These are phyloP conservation scores for Anthracocystis walkeri DNA, from an alignment of 1,284 basidiomycete genomes.

Conservation along the genomic window DNA sequence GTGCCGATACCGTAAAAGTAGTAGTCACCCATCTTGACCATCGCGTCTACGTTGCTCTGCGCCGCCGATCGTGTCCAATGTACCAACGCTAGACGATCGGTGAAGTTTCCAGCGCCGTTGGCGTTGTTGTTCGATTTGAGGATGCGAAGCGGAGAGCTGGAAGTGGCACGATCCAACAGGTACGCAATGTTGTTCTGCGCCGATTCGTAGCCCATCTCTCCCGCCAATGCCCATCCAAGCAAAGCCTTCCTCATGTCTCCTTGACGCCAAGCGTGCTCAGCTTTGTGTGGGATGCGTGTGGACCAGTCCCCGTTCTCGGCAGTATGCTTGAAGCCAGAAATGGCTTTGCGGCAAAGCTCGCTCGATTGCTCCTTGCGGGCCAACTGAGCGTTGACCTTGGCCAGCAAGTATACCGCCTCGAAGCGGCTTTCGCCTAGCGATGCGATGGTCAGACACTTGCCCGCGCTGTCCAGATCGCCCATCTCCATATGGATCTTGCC, in stretches of 20 bases:
- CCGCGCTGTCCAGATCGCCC: slow-evolving; percentile 43
- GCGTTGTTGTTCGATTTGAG: slow-evolving; percentile 9
- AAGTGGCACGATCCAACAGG: slow-evolving; percentile 79
- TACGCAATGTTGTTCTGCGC: slow-evolving; percentile 97
- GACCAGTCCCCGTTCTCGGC: slow-evolving; percentile 66
- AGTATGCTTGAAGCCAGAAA: slow-evolving; percentile 56
- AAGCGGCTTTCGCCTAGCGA: slow-evolving; percentile 44
- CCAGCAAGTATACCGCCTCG: slow-evolving; percentile 56
- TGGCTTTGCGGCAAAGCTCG: slow-evolving; percentile 48
- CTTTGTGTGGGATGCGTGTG: slow-evolving; percentile 61
- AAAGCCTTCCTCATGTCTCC: slow-evolving; percentile 56
- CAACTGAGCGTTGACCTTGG: slow-evolving; percentile 46
- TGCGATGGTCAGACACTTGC: slow-evolving; percentile 49
- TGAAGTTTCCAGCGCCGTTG: slow-evolving; percentile 37
- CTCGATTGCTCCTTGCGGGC: slow-evolving; percentile 36
- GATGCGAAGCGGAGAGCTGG: slow-evolving; percentile 20
- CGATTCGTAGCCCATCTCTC: slow-evolving; percentile 84
- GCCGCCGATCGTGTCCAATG: slow-evolving; percentile 95
- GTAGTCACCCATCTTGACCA: slow-evolving; percentile 91
- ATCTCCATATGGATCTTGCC: slow-evolving; percentile 78
- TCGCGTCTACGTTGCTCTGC: slow-evolving; percentile 92
- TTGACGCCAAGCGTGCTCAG: slow-evolving; percentile 64
- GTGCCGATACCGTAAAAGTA: slow-evolving; percentile 77
- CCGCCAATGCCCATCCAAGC: slow-evolving; percentile 83
- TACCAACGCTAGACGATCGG: slow-evolving; percentile 83